A percentile compares a stretch with the other conserved stretches of the same genome.
Conservation (phyloP, 371 early-diverging fungal genomes). For the Polyrhizophydium stewartii region DNA sequence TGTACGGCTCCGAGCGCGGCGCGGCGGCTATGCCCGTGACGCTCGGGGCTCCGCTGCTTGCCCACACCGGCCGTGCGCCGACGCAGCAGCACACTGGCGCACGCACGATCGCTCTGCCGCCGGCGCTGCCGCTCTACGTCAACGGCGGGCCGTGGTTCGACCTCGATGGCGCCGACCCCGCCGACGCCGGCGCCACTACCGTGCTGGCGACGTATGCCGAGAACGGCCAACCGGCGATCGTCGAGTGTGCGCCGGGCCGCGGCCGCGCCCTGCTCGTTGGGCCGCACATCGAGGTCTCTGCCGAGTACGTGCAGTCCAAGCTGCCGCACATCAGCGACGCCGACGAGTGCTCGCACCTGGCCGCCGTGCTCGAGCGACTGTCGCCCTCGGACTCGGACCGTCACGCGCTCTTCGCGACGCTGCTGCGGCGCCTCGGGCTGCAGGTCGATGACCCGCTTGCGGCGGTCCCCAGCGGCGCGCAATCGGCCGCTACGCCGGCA, state of each 20-base stretch:
- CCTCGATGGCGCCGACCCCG: neutral
- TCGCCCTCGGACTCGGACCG: slow-evolving; percentile 14
- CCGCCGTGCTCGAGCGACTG: slow-evolving; percentile 33
- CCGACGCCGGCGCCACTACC: slow-evolving; percentile 5
- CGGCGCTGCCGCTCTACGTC: slow-evolving; percentile 18
- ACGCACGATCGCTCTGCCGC: neutral
- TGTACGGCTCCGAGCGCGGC: slow-evolving; percentile 74
- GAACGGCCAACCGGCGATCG: slow-evolving; percentile 27
- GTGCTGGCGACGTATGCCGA: neutral
- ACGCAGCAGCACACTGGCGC: neutral
- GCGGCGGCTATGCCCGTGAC: slow-evolving; percentile 56
- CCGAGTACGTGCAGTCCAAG: neutral
- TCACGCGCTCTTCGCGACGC: slow-evolving; percentile 42
- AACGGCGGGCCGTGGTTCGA: slow-evolving; percentile 49
- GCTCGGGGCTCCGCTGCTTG: no score
- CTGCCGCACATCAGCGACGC: neutral
- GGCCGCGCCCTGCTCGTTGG: slow-evolving; percentile 36
- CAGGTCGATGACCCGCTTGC: slow-evolving; percentile 22
- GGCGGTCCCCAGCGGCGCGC: no score
- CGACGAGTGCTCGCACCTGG: slow-evolving; percentile 5
- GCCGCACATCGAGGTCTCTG: slow-evolving; percentile 34
- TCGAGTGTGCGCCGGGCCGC: slow-evolving; percentile 26
- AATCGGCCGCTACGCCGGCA: no score
- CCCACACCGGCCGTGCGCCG: no score
- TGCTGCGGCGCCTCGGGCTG: slow-evolving; percentile 52